Percentiles rank a stretch among this genome's conserved stretches.
These are phyloP conservation scores for Malania oleifera DNA, from an alignment of 164 flowering plant species.

Conservation along the genomic window DNA sequence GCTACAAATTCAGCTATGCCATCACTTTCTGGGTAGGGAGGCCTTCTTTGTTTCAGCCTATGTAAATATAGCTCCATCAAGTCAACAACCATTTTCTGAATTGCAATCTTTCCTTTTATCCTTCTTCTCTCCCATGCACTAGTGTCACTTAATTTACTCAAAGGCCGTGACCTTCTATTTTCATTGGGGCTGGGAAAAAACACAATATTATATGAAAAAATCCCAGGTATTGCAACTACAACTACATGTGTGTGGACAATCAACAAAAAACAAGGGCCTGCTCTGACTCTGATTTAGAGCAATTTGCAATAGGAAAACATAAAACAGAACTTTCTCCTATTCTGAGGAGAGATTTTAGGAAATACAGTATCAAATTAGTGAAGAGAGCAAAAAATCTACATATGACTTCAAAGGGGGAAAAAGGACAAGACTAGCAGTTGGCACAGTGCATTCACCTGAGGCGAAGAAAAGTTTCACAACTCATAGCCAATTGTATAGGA, in stretches of 20 bases:
- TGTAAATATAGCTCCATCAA: slow-evolving; percentile 93
- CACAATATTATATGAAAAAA: slow-evolving; percentile 1
- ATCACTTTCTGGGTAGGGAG: slow-evolving; percentile 69
- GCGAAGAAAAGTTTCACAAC: too few species aligned
- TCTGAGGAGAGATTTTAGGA: too few species aligned
- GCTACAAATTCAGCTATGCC: slow-evolving; percentile 57
- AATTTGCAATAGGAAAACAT: neutral
- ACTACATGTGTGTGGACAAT: too few species aligned
- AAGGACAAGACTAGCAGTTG: too few species aligned
- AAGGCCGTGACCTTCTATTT: slow-evolving; percentile 58
- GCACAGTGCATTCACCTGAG: too few species aligned
- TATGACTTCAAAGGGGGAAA: too few species aligned
- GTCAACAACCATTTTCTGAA: slow-evolving; percentile 97
- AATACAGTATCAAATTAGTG: too few species aligned
- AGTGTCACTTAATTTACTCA: slow-evolving; percentile 83
- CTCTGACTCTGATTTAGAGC: too few species aligned
- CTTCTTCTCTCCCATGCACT: slow-evolving; percentile 88
- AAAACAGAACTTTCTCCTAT: neutral
- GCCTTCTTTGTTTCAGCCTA: slow-evolving; percentile 77
- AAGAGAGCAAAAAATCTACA: too few species aligned
- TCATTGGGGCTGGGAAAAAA: slow-evolving; percentile 74
- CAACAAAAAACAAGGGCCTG: too few species aligned
- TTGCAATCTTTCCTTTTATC: slow-evolving; percentile 83
- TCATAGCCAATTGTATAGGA: too few species aligned
- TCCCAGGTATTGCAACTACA: neutral